Evolutionary conservation across 2,329 filamentous ascomycete genomes (phyloP).

Genomic region (Pezicula radicicola): DNA sequence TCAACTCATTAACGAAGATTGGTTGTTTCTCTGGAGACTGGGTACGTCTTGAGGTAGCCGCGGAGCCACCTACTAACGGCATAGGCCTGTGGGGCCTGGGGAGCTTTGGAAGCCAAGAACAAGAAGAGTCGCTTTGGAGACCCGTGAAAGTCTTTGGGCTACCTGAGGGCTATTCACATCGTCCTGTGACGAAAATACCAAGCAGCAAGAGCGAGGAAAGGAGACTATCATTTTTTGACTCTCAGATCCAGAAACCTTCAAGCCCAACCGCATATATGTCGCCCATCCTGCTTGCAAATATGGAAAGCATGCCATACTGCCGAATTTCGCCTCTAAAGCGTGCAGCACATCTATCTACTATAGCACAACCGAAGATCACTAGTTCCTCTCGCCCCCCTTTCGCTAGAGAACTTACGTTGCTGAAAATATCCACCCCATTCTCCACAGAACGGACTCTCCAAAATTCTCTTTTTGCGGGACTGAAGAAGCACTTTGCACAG

Average conservation of each 20-base stretch:
- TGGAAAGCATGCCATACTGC: slow-evolving; percentile 75
- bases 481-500: slow-evolving; percentile 86
- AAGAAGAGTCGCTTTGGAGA: slow-evolving; percentile 67
- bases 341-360: slow-evolving; percentile 43
- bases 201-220: slow-evolving; percentile 50
- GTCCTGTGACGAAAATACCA: slow-evolving; percentile 58
- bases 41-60: slow-evolving; percentile 78
- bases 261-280: slow-evolving; percentile 71
- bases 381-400: slow-evolving; percentile 54
- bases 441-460: slow-evolving; percentile 85
- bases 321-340: slow-evolving; percentile 70
- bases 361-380: slow-evolving; percentile 53
- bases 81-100: slow-evolving; percentile 66
- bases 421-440: slow-evolving; percentile 85
- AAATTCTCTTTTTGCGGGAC: slow-evolving; percentile 77
- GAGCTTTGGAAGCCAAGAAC: slow-evolving; percentile 61
- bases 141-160: slow-evolving; percentile 87
- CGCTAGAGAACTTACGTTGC: slow-evolving; percentile 75
- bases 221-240: slow-evolving; percentile 61
- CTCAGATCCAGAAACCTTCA: slow-evolving; percentile 59
- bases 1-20: slow-evolving; percentile 79
- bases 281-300: slow-evolving; percentile 81
- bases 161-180: slow-evolving; percentile 68
- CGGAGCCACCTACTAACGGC: slow-evolving; percentile 68
- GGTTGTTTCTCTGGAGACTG: slow-evolving; percentile 98